Evolutionary conservation across 176 grass and related monocot genomes (phyloP), one percentile per base, ranked within the genome.

Genomic region (Poa annua): DNA sequence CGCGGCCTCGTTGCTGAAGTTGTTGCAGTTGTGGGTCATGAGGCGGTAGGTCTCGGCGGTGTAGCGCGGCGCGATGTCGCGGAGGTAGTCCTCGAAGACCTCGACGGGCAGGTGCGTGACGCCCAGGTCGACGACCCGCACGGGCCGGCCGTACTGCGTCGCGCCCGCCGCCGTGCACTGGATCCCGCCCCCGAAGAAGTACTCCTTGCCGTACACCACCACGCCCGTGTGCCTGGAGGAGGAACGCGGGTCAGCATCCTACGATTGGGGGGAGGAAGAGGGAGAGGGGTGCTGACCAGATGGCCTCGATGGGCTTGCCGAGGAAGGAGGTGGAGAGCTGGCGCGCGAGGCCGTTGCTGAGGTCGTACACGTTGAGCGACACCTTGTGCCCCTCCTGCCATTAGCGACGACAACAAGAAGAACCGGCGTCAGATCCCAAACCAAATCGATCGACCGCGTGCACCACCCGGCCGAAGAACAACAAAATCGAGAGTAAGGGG

Each of bases 11-110:
- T 98, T 91, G 87, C 89, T 95, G 76, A 95, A 95, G 86, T 91
- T 98, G 87, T 98, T 98, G 84, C 96, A 98, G 85, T 95, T 98
- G 92, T 98, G 89, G 48, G 53, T 85, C 50, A 98, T 87, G 21
- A 95, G 88, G 39, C 77, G 85, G 82, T 98, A 98, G 0, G 96
- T 95, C 78, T 89, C 92, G 12, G 88, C 86, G 10, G 95, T 89
- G 74, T 90, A 97, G 3, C 90, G 79, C 41, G 92, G 84, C 51
- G 85, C 76, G 78, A 97, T 94, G 68, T 92, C 95, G 59, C 81
- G 84, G 78, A 97, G 77, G 82, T 91, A 97, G 74, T 89, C 92
- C 79, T 94, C 90, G 66, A 97, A 97, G 3, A 94, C 82, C 61
- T 94, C 88, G 35, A 72, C n/a, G 4, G 95, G 95, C 14, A 97